Percentiles rank a stretch among this genome's conserved stretches.
These are phyloP conservation scores for Davidsoniella eucalypti DNA, from an alignment of 2,329 filamentous ascomycete genomes.

Conservation along the genomic window DNA sequence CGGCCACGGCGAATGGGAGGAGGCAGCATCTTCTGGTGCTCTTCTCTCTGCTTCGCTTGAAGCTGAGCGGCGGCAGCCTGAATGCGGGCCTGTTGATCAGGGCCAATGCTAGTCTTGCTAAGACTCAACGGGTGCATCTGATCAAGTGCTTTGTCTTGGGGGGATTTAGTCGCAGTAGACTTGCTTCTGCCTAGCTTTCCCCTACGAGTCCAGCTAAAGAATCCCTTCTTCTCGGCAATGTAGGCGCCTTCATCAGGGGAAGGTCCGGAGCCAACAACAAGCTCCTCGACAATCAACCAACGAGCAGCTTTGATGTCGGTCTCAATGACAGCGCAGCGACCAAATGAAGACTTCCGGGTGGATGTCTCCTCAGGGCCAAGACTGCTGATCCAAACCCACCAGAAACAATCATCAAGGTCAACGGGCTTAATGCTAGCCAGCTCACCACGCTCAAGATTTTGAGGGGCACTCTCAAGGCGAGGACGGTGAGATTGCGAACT, in stretches of 20 bases:
- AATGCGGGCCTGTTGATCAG: constrained; percentile 84
- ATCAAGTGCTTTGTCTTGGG: constrained; percentile 26
- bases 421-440: constrained; percentile 78
- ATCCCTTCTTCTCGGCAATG: constrained; percentile 87
- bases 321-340: constrained; percentile 81
- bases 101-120: constrained; percentile 73
- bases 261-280: constrained; percentile 80
- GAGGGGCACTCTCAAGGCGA: constrained; percentile 46
- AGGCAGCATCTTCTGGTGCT: constrained; percentile 27
- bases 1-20: constrained; percentile 32
- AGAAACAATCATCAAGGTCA: constrained; percentile 87
- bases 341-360: constrained; percentile 80
- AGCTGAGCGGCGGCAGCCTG: constrained; percentile 79
- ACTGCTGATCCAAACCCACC: constrained; percentile 99
- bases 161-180: constrained; percentile 51
- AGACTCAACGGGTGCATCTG: constrained; percentile 24
- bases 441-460: constrained; percentile 70
- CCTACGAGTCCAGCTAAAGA: constrained; percentile 72
- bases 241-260: constrained; percentile 75
- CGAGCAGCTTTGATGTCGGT: constrained; percentile 64
- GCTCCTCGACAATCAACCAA: constrained; percentile 93
- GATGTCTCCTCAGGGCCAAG: constrained; percentile 77
- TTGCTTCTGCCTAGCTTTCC: constrained; percentile 46
- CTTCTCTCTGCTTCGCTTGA: constrained; percentile 52
- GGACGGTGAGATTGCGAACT: constrained; percentile 76